Conservation (phyloP, 2,329 filamentous ascomycete species). For the Coniochaeta prunicola region DNA sequence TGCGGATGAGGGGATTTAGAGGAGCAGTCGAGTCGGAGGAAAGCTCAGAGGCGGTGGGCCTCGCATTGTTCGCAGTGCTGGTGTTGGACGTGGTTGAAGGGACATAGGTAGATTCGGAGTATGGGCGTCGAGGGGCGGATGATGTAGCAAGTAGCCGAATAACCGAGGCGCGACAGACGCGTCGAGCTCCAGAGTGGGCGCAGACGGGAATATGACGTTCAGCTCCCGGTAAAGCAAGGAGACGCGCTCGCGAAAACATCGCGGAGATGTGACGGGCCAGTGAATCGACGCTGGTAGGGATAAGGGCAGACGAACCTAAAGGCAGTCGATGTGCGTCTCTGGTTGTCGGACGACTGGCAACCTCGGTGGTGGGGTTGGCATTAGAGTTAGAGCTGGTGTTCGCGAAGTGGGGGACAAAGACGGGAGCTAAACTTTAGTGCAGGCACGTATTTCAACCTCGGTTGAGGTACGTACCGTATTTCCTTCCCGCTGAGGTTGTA, state of each 20-base stretch:
- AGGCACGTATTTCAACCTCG: too few relatives aligned
- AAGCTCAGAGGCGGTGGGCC: not conserved
- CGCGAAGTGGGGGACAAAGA: too few relatives aligned
- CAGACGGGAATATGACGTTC: not conserved
- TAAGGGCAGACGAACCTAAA: too few relatives aligned
- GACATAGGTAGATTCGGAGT: not conserved
- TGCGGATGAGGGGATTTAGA: not conserved
- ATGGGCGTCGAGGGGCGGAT: not conserved
- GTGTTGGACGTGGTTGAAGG: not conserved
- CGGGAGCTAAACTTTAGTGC: too few relatives aligned
- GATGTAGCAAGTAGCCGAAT: not conserved
- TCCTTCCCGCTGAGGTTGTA: too few relatives aligned
- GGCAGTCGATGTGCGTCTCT: too few relatives aligned
- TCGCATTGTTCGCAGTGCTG: too few relatives aligned
- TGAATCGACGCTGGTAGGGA: not conserved
- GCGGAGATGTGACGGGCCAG: not conserved
- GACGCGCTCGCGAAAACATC: not conserved
- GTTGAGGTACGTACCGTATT: too few relatives aligned
- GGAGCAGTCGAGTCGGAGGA: not conserved
- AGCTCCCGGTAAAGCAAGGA: not conserved
- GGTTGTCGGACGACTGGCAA: too few relatives aligned
- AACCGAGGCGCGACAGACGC: not conserved
- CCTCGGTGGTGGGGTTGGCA: too few relatives aligned
- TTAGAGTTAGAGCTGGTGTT: too few relatives aligned
- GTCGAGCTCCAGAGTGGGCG: not conserved